Conservation (phyloP, 2,329 filamentous ascomycete genomes). For the Aspergillus ibericus region DNA sequence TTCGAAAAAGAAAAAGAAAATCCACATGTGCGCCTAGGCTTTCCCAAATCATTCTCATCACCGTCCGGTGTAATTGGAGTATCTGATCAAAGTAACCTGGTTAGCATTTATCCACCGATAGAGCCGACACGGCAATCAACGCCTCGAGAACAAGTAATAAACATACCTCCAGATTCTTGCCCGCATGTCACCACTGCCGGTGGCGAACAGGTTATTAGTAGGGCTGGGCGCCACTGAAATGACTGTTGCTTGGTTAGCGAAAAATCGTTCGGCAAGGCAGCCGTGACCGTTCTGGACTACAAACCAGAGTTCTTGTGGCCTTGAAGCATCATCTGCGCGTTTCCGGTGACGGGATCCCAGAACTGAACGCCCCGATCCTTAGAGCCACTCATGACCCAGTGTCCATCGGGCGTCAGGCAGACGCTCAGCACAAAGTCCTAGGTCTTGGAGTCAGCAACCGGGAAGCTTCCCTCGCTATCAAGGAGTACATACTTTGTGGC, state of each 20-base stretch:
- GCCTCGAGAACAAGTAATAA: neutral
- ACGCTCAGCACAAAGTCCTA: constrained; percentile 96
- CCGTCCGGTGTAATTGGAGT: constrained; percentile 41
- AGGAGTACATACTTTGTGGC: constrained; percentile 73
- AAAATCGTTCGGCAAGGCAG: neutral
- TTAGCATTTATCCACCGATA: constrained; percentile 4
- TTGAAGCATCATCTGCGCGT: constrained; percentile 96
- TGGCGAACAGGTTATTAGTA: constrained; percentile 84
- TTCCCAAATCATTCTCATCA: constrained; percentile 32
- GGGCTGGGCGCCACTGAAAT: constrained; percentile 96
- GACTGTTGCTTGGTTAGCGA: constrained; percentile 53
- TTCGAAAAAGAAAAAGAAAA: constrained; percentile 17
- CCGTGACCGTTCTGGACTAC: constrained; percentile 24
- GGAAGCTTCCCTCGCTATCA: neutral
- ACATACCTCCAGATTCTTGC: constrained; percentile 89
- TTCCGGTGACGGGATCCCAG: constrained; percentile 93
- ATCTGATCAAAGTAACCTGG: constrained; percentile 26
- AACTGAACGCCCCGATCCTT: constrained; percentile 98
- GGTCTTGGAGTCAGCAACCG: constrained; percentile 4
- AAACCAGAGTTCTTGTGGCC: constrained; percentile 92
- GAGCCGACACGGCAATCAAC: neutral
- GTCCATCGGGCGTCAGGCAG: constrained; percentile 87
- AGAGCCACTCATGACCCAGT: constrained; percentile 95
- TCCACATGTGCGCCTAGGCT: constrained; percentile 36
- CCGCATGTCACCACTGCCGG: constrained; percentile 95